These are phyloP conservation scores for Stachybotrys elegans DNA, from an alignment of 2,329 filamentous ascomycete species.

Conservation along the genomic window DNA sequence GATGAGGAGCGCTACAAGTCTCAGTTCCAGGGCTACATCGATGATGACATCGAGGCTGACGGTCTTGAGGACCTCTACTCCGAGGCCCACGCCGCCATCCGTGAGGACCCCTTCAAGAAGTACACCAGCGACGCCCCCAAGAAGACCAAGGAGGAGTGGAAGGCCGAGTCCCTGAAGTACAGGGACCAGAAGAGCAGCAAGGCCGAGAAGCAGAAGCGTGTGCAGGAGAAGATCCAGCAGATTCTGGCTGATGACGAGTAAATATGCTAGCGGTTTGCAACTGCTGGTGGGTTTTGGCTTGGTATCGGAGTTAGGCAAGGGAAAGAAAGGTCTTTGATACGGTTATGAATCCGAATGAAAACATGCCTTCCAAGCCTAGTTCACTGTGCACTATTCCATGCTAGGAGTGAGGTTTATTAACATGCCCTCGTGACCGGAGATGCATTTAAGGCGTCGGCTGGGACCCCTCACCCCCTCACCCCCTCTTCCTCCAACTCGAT, in stretches of 20 bases:
- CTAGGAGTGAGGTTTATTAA: slow-evolving; percentile 15
- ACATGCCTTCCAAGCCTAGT: slow-evolving; percentile 27
- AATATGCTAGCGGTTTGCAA: slow-evolving; percentile 18
- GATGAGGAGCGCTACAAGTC: slow-evolving; percentile 99
- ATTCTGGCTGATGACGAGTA: slow-evolving; percentile 52
- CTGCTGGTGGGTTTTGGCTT: slow-evolving; percentile 25
- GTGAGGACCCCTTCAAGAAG: slow-evolving; percentile 98
- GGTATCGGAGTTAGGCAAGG: slow-evolving; percentile 35
- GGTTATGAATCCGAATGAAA: slow-evolving; percentile 34
- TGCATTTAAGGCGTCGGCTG: too few relatives aligned
- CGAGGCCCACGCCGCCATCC: slow-evolving; percentile 94
- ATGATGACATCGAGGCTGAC: slow-evolving; percentile 94
- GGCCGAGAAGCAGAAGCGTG: slow-evolving; percentile 75
- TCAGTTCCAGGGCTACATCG: slow-evolving; percentile 97
- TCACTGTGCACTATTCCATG: slow-evolving; percentile 23
- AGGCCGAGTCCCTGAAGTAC: slow-evolving; percentile 92
- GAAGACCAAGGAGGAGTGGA: slow-evolving; percentile 98
- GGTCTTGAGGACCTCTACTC: slow-evolving; percentile 94
- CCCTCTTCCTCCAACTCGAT: too few relatives aligned
- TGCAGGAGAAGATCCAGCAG: slow-evolving; percentile 89
- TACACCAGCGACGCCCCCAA: slow-evolving; percentile 66
- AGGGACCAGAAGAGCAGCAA: slow-evolving; percentile 70
- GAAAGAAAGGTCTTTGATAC: slow-evolving; percentile 27
- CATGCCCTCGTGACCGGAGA: too few relatives aligned
- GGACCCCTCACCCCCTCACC: too few relatives aligned